Base-by-base conservation (phyloP, 805 yeast genomes). In the Wickerhamomyces silvicola region DNA sequence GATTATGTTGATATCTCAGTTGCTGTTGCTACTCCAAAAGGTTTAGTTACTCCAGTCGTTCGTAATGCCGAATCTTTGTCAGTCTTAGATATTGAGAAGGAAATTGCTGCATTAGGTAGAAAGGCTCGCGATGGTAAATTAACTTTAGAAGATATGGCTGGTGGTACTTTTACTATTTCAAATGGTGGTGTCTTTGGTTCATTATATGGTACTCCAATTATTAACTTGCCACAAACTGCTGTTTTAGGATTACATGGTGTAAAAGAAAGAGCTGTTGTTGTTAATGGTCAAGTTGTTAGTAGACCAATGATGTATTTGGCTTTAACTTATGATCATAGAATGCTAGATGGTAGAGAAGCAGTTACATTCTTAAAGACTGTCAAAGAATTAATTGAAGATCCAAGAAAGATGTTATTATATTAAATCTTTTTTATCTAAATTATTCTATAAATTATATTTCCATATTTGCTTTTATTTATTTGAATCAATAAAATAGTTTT, bases 241-340 rank as follows among this genome's bases (percentile, higher is more conserved):
- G 98, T 92, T 16, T 74, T 92, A 50, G 98, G 98, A 50, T 75
- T 92, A 57, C 98, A 92, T 55, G 97, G 97, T 64, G 82, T 85
- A 50, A 92, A 92, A 71, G 90, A 92, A 63, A 87, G 97, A 72
- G 92, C 97, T 27, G 95, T 92, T 39, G 90, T 90, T 38, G 87
- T 92, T 38, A 81, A 92, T 50, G 98, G 98, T 35, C 88, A 90
- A 72, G 74, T 92, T 50, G 98, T 84, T 48, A 75, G 90, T 27
- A 83, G 97, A 72, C 98, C 98, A 60, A 90, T 92, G 97, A 92
- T 92, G 98, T 92, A 92, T 75, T 68, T 92, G 54, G 98, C 98
- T 33, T 80, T 92, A 62, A 90, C 98, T 37, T 92, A 92, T 63
- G 98, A 92, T 60, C 98, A 92, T 71, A 82, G 98, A 72, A 79